phyloP scores from a whole-genome alignment of 1,139 yeast species.

The Groenewaldozyma sp. region DNA sequence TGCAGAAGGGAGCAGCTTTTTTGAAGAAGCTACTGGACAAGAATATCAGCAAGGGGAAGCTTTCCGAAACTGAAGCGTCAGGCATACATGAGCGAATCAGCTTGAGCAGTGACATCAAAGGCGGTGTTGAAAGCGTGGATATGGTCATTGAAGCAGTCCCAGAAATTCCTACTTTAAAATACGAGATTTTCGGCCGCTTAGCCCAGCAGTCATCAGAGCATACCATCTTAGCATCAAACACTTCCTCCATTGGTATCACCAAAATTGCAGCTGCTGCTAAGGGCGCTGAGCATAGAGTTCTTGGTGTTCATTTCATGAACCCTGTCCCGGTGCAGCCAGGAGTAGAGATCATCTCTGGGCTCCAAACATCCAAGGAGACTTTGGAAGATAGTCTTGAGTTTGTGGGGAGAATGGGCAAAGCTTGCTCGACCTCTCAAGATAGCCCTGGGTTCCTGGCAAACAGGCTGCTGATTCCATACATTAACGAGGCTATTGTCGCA shows the following conservation, averaged over 20 bases:
- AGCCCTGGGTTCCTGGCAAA: constrained; percentile 38
- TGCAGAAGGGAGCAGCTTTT: constrained; percentile 28
- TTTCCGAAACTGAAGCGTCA: constrained; percentile 28
- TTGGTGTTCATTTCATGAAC: constrained; percentile 39
- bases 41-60: constrained; percentile 30
- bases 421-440: constrained; percentile 32
- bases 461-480: constrained; percentile 36
- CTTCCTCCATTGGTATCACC: constrained; percentile 37
- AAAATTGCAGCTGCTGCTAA: constrained; percentile 36
- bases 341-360: constrained; percentile 36
- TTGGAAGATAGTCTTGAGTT: constrained; percentile 27
- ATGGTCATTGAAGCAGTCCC: constrained; percentile 39
- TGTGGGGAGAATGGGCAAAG: constrained; percentile 30
- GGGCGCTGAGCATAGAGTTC: constrained; percentile 34
- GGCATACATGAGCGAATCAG: constrained; percentile 25
- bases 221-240: constrained; percentile 35
- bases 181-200: constrained; percentile 29
- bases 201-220: constrained; percentile 26
- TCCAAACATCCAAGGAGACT: constrained; percentile 34
- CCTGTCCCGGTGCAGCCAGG: constrained; percentile 40
- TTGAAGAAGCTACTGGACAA: constrained; percentile 32
- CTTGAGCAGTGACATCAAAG: constrained; percentile 22
- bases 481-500: constrained; percentile 36
- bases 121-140: constrained; percentile 27
- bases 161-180: constrained; percentile 32